Base-by-base conservation (phyloP, 345 rosid genomes). In the Populus davidiana region DNA sequence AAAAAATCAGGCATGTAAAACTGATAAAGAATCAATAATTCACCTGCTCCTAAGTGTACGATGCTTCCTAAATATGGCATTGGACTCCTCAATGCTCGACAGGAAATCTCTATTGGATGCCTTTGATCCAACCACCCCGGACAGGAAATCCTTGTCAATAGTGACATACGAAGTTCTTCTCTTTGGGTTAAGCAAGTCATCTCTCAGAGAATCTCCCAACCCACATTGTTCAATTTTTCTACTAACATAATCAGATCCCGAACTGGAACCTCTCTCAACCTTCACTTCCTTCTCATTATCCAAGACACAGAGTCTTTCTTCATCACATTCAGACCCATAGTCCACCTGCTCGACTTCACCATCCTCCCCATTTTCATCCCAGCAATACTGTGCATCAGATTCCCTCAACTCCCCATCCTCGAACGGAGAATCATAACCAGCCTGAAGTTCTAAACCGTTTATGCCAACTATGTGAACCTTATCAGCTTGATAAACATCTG, bases 341-440 rank as follows among this genome's bases (percentile, higher is more conserved):
- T 90, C 89, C 68, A 85, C 81, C 54, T 81, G 86, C 71, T 90
- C 91, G 39, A 70, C 82, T 31, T 88, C 88, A 17, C 70, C 78
- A 7, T 38, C 77, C 31, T 83, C 79, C 23, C 77, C 82, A 59
- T 83, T 77, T 62, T 88, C 87, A 73, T 79, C 88, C 88, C 85
- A 86, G 82, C 59, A 76, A 56, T 31, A n/a, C 8, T 2, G 80
- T 6, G 71, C 61, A 74, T 84, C 85, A 5, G 87, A 73, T 73
- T 89, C 94, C 75, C 88, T 86, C 80, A 90, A 81, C 75, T 90
- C 94, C 64, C 94, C 91, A 67, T 90, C 92, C 83, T 90, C 92
- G 78, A 86, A 84, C 76, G 84, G 89, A 54, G 92, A 90, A 33
- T 87, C 89, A 80, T 86, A 85, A 76, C 88, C 92, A 81, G 82